Evolutionary conservation across 1,139 yeast genomes (phyloP), one percentile per base, ranked within the genome.

Genomic region (Pichia sp.): DNA sequence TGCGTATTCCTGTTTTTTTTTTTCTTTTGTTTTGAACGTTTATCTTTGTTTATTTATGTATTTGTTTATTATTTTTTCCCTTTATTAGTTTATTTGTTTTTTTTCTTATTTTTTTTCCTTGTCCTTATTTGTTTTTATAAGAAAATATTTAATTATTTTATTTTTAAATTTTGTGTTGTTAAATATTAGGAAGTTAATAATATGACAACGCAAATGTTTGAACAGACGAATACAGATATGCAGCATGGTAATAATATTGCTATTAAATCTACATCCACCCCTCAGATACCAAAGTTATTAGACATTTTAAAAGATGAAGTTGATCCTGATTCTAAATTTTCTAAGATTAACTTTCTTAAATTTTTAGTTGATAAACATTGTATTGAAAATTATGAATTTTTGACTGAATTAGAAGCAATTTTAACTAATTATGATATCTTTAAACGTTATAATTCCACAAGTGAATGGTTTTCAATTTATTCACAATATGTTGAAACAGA

Each of bases 341-440:
- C 59, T 6, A 56, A 53, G 26, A 38, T 46, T 11, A 47, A 56
- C 24, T 62, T 62, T 42, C 48, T 55, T 11, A 50, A 54, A 37
- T 62, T 55, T 40, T 48, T 62, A 23, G 44, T 54, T 4, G 52
- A 54, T 28, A 57, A 60, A 37, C 65, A 61, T 43, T 62, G 66
- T 47, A 38, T 57, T 5, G 66, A 62, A 43, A 62, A 62, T 39
- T 52, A 62, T 23, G 65, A 62, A 33, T 61, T 61, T 45, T 61
- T 52, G 34, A 36, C 55, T 16, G 60, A 58, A 27, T 41, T 61
- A 10, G 48, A 47, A 6, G 34, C 39, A 8, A 50, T 60, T 22
- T 42, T 57, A 2, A 22, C 37, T 2, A 45, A 45, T 27, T 45
- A 49, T 24, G 40, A 48, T 8, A 12, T 33, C 6, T 38, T 31